Conservation (phyloP, 75 land plant genomes). For the Ceratopteris richardii region DNA sequence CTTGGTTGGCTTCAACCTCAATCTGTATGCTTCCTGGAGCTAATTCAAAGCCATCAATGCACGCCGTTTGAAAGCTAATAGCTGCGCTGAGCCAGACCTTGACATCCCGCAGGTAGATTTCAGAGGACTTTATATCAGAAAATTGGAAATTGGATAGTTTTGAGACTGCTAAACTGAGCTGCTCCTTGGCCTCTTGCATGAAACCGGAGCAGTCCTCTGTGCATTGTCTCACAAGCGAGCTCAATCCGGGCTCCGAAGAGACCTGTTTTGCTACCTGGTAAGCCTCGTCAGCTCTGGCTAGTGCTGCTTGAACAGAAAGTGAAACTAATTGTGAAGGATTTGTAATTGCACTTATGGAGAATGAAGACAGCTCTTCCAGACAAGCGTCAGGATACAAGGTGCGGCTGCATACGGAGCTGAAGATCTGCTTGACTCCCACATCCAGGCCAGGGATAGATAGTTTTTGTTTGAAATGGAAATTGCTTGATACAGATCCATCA, state of each 20-base stretch:
- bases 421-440: too few relatives aligned
- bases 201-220: constrained; percentile 35
- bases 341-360: constrained; percentile 4
- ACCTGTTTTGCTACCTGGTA: constrained; percentile 6
- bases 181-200: constrained; percentile 22
- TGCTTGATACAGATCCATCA: too few relatives aligned
- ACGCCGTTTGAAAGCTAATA: constrained; percentile 45
- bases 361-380: constrained; percentile 14
- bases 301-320: constrained; percentile 19
- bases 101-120: constrained; percentile 18
- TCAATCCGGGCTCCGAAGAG: constrained; percentile 10
- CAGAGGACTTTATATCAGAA: constrained; percentile 13
- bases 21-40: constrained; percentile 9
- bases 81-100: constrained; percentile 51
- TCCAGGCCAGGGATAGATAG: too few relatives aligned
- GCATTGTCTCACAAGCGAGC: constrained; percentile 5
- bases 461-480: too few relatives aligned
- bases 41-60: constrained; percentile 40
- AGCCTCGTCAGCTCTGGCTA: constrained; percentile 5
- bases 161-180: constrained; percentile 30
- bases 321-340: constrained; percentile 22
- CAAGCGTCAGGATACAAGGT: constrained; percentile 35
- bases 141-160: constrained; percentile 1
- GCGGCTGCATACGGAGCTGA: constrained; percentile 12
- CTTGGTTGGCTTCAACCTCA: constrained; percentile 17